Base-by-base conservation (phyloP, 768 basidiomycete genomes). In the Serendipita indica region DNA sequence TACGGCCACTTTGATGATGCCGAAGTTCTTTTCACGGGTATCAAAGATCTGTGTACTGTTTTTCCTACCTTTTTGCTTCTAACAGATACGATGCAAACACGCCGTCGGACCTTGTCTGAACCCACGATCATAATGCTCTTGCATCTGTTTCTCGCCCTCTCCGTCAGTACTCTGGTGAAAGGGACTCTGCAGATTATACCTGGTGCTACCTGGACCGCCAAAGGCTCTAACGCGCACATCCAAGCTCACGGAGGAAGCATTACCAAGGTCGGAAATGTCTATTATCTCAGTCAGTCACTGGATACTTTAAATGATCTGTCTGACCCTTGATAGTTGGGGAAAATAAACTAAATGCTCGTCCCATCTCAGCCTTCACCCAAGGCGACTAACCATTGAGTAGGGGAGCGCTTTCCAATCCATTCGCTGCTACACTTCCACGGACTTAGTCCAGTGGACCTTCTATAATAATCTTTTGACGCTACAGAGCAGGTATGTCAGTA, bases 121-220 rank as follows among this genome's bases (percentile, higher is more conserved):
- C n/a, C n/a, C n/a, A n/a, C n/a, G n/a, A n/a, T n/a, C n/a, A n/a
- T n/a, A n/a, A n/a, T n/a, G n/a, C n/a, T n/a, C n/a, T n/a, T n/a
- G n/a, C n/a, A n/a, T n/a, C n/a, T n/a, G n/a, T n/a, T n/a, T n/a
- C n/a, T n/a, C n/a, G n/a, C n/a, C n/a, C n/a, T n/a, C n/a, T n/a
- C n/a, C n/a, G n/a, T n/a, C n/a, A n/a, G n/a, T n/a, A n/a, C n/a
- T n/a, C n/a, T n/a, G n/a, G n/a, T n/a, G n/a, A n/a, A n/a, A n/a
- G n/a, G n/a, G n/a, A n/a, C n/a, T n/a, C n/a, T 60, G 56, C 60
- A 60, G 39, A 60, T 60, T n/a, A 41, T 60, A 30, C 60, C 60
- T 3, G 60, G 60, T 25, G 57, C 57, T 33, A 60, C 60, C 20
- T 60, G 60, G 60, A 60, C 60, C 14, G 60, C 60, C n/a, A 41